Conservation (phyloP, 805 yeast species). For the Yamadazyma akitaensis region DNA sequence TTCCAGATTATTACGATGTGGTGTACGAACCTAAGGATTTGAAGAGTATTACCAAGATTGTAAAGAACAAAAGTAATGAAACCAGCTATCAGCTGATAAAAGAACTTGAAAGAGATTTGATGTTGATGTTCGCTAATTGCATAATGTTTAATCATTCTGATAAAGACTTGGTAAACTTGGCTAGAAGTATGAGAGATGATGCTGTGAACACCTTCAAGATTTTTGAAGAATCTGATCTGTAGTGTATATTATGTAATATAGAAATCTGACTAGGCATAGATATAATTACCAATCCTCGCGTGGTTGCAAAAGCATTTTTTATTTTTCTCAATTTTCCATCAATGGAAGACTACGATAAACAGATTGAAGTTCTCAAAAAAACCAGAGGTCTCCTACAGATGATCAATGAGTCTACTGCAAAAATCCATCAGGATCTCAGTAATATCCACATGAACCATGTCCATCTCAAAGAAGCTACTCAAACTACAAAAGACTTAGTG, state of each 20-base stretch:
- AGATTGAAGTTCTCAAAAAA: slow-evolving; percentile 11
- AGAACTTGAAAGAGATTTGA: slow-evolving; percentile 64
- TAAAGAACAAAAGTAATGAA: slow-evolving; percentile 41
- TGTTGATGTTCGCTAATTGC: slow-evolving; percentile 80
- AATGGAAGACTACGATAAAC: slow-evolving; percentile 7
- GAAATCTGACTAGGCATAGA: neutral
- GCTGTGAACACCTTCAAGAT: slow-evolving; percentile 53
- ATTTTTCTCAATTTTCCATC: neutral
- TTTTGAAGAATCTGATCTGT: slow-evolving; percentile 47
- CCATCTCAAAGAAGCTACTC: slow-evolving; percentile 6
- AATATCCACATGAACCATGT: slow-evolving; percentile 9
- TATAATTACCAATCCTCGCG: neutral
- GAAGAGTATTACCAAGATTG: slow-evolving; percentile 54
- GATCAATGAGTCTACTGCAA: slow-evolving; percentile 12
- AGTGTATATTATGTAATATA: slow-evolving; percentile 1
- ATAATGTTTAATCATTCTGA: slow-evolving; percentile 74
- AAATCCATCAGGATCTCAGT: slow-evolving; percentile 12
- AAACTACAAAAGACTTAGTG: slow-evolving; percentile 2
- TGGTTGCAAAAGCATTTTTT: neutral
- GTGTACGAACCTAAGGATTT: slow-evolving; percentile 66
- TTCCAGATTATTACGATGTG: slow-evolving; percentile 63
- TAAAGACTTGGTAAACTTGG: slow-evolving; percentile 58
- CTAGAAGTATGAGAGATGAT: slow-evolving; percentile 69
- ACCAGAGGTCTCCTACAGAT: slow-evolving; percentile 14
- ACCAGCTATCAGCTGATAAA: slow-evolving; percentile 51